phyloP scores from a whole-genome alignment of 1,284 basidiomycete genomes.

The Ustilago cynodontis region DNA sequence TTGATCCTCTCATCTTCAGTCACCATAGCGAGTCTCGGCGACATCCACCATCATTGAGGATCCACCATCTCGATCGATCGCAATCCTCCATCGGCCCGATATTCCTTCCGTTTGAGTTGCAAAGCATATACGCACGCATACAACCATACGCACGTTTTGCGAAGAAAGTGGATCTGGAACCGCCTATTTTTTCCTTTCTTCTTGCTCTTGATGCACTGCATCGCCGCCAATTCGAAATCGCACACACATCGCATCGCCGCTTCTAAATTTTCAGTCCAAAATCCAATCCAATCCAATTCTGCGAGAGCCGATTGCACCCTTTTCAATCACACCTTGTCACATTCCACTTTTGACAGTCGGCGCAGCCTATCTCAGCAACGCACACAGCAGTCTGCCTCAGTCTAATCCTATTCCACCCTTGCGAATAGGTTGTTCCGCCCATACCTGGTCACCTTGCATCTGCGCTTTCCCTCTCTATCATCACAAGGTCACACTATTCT shows the following conservation, averaged over 20 bases:
- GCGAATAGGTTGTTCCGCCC: conserved; percentile 7
- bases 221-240: conserved; percentile 28
- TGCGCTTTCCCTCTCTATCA: conserved; percentile 13
- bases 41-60: background rate
- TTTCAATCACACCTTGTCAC: conserved; percentile 25
- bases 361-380: background rate
- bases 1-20: background rate
- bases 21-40: background rate
- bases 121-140: conserved; percentile 4
- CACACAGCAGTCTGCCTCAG: background rate
- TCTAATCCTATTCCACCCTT: conserved; percentile 21
- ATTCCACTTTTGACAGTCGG: conserved; percentile 14
- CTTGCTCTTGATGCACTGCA: conserved; percentile 18
- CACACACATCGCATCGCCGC: conserved; percentile 22
- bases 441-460: conserved; percentile 34
- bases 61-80: background rate
- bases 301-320: conserved; percentile 13
- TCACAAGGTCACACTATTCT: conserved; percentile 10
- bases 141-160: conserved; percentile 2
- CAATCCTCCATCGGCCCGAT: background rate
- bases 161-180: background rate
- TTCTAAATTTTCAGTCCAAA: conserved; percentile 12
- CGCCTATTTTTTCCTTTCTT: conserved; percentile 2
- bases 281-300: conserved; percentile 14
- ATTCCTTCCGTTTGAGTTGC: background rate